Percentiles rank a stretch among this genome's conserved stretches.
phyloP scores from a whole-genome alignment of 768 basidiomycete species.

The Vararia minispora region DNA sequence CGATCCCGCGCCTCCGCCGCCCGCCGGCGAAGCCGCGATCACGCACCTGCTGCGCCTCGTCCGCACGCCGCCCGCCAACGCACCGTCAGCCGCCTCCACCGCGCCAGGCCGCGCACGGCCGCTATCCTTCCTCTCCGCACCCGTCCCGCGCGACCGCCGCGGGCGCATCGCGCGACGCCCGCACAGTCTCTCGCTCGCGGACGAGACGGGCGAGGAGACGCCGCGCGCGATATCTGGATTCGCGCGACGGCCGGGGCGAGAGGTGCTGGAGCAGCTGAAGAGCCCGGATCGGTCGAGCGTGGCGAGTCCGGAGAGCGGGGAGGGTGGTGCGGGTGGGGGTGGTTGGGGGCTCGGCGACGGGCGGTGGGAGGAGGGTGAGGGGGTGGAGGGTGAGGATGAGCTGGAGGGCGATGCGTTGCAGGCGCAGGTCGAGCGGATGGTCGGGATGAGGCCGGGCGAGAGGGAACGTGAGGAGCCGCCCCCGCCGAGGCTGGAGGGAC shows the following conservation, averaged over 20 bases:
- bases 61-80: constrained; percentile 34
- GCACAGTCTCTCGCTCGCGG: constrained; percentile 6
- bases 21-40: constrained; percentile 57
- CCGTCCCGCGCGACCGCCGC: constrained; percentile 64
- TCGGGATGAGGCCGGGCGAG: no score
- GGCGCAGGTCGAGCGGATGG: constrained; percentile 23
- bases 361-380: constrained; percentile 31
- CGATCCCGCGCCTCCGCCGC: constrained; percentile 38
- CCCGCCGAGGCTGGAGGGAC: no score
- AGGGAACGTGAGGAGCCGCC: no score
- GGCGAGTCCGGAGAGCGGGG: constrained; percentile 44
- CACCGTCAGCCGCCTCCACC: constrained; percentile 10
- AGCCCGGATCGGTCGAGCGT: constrained; percentile 15
- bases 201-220: constrained; percentile 40
- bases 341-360: constrained; percentile 68
- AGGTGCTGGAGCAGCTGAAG: constrained; percentile 45
- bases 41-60: constrained; percentile 53
- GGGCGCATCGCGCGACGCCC: constrained; percentile 55
- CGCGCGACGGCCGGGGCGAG: constrained; percentile 36
- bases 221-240: constrained; percentile 30
- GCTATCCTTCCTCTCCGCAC: constrained; percentile 63
- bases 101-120: constrained; percentile 26
- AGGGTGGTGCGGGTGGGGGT: constrained; percentile 40
- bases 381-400: constrained; percentile 39
- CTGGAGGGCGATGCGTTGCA: constrained; percentile 46